Percentiles rank a stretch among this genome's conserved stretches.
Conservation (phyloP, 2,329 filamentous ascomycete species). For the Monilinia polystroma region DNA sequence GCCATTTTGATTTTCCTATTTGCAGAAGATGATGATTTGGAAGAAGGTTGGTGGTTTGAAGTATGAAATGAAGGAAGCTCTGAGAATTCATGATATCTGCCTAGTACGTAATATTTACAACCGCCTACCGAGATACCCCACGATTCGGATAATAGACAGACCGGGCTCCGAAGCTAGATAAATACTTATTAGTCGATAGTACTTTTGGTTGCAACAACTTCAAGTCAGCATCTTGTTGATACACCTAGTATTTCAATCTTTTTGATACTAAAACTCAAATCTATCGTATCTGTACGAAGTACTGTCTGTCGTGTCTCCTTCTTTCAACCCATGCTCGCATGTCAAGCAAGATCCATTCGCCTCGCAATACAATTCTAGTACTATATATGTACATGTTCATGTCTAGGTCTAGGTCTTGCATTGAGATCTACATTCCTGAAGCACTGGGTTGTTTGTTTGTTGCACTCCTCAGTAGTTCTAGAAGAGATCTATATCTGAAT, state of each 20-base stretch:
- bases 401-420: too few relatives aligned
- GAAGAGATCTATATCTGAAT: conserved; percentile 8
- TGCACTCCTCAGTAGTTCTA: conserved; percentile 17
- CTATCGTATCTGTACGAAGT: neutral
- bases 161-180: neutral
- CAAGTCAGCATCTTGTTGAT: neutral
- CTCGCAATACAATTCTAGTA: neutral
- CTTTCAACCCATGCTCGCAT: neutral
- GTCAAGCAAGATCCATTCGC: neutral
- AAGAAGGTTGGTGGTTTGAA: neutral
- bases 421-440: neutral
- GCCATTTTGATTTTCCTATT: conserved; percentile 14
- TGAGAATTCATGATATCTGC: neutral
- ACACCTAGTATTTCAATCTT: neutral
- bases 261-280: neutral
- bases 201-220: neutral
- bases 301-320: neutral
- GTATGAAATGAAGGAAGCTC: neutral
- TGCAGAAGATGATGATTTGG: neutral
- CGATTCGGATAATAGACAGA: neutral
- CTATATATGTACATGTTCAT: neutral
- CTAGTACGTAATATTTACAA: neutral
- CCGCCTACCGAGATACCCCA: neutral
- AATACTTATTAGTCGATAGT: neutral
- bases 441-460: neutral